A percentile compares a stretch with the other conserved stretches of the same genome.
Evolutionary conservation across 805 yeast genomes (phyloP).

Genomic region (Candida oleophila): DNA sequence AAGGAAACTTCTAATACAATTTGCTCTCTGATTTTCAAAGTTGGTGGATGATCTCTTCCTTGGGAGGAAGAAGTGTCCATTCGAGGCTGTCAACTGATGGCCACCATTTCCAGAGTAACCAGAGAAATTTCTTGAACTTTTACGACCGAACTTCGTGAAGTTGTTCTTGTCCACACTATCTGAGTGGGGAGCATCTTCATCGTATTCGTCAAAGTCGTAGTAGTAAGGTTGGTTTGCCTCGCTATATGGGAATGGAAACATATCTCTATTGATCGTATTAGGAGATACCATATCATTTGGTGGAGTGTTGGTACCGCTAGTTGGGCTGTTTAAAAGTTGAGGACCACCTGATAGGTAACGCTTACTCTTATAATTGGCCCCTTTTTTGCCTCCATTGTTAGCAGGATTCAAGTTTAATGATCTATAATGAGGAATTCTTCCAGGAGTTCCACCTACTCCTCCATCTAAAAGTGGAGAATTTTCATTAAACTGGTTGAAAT

Average conservation of each 20-base stretch:
- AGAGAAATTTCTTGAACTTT: slow-evolving; percentile 13
- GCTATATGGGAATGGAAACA: slow-evolving; percentile 36
- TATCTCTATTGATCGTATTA: slow-evolving; percentile 14
- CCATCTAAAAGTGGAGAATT: slow-evolving; percentile 27
- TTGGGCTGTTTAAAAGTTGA: slow-evolving; percentile 14
- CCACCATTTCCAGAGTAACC: slow-evolving; percentile 1
- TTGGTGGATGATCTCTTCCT: slow-evolving; percentile 23
- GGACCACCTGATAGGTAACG: slow-evolving; percentile 41
- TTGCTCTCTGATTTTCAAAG: slow-evolving; percentile 12
- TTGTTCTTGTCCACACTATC: slow-evolving; percentile 10
- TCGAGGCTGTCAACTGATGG: slow-evolving; percentile 20
- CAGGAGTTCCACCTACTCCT: slow-evolving; percentile 8
- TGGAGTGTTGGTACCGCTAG: not conserved
- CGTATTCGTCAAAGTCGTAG: slow-evolving; percentile 40
- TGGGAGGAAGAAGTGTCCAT: slow-evolving; percentile 27
- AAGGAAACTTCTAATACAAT: slow-evolving; percentile 30
- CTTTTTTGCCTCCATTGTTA: not conserved
- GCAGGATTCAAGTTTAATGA: slow-evolving; percentile 35
- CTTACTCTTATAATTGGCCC: slow-evolving; percentile 21
- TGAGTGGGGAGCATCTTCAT: slow-evolving; percentile 27
- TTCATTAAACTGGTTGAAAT: slow-evolving; percentile 22
- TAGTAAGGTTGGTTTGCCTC: slow-evolving; percentile 28
- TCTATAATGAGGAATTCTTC: slow-evolving; percentile 38
- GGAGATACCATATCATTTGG: slow-evolving; percentile 6
- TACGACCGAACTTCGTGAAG: slow-evolving; percentile 7